Base-by-base conservation (phyloP, 148 eudicot species). In the Bassia scoparia region DNA sequence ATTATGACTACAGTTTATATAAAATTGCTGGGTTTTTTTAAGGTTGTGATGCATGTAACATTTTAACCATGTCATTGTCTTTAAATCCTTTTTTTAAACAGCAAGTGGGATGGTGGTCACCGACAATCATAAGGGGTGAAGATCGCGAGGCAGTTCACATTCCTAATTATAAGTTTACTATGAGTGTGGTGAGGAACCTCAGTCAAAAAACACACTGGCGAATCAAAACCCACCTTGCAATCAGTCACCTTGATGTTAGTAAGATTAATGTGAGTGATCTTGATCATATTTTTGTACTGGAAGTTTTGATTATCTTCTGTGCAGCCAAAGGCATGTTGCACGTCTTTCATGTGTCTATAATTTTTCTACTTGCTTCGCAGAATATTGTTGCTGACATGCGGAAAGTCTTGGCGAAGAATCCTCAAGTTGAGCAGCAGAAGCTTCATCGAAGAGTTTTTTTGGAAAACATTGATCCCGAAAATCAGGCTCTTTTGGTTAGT, bases 21-120 rank as follows among this genome's bases (percentile, higher is more conserved):
- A n/a, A n/a, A n/a, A n/a, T n/a, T n/a, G n/a, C n/a, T n/a, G n/a
- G n/a, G n/a, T n/a, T n/a, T 41, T 30, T 26, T 13, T 6, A 41
- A 60, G 2, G 7, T 8, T 26, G 2, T 58, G 14, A 23, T 16
- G 23, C 35, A 20, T 26, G 20, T 8, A 66, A 6, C 53, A 43
- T 31, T 16, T 58, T 61, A 27, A 41, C 38, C 7, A 15, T 7
- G 61, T 41, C 2, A 53, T 38, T 61, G 37, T 50, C 58, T 43
- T 26, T 66, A 24, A 18, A 49, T 61, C 41, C 24, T 41, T 44
- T 80, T 35, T 53, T n/a, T 74, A 18, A 73, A 70, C 84, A 93
- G 98, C 98, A 86, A 78, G 92, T 93, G 61, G 98, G 98, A 26
- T 93, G 98, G 98, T 93, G 97, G 97, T 90, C 98, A 60, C 98